Evolutionary conservation across 2,329 filamentous ascomycete genomes (phyloP).

Genomic region (Akanthomyces dipterigenus): DNA sequence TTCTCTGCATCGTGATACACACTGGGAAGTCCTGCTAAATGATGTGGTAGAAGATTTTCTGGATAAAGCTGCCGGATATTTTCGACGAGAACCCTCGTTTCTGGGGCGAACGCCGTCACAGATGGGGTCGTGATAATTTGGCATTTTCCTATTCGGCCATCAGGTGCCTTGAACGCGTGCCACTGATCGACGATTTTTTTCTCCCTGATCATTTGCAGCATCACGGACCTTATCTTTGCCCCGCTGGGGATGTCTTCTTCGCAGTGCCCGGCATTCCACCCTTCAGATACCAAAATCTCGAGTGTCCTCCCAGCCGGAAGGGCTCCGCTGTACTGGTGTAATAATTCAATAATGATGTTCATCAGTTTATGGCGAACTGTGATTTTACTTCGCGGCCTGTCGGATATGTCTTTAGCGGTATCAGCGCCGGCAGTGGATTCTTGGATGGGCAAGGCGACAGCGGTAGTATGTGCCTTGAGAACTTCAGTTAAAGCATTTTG

Average conservation of each 20-base stretch:
- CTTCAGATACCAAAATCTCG: slow-evolving; percentile 8
- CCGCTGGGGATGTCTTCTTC: slow-evolving; percentile 34
- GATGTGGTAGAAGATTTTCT: not conserved
- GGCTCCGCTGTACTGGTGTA: slow-evolving; percentile 33
- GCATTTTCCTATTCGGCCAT: slow-evolving; percentile 37
- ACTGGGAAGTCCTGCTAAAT: slow-evolving; percentile 10
- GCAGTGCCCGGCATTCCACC: slow-evolving; percentile 36
- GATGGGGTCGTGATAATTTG: slow-evolving; percentile 37
- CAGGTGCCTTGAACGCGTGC: slow-evolving; percentile 35
- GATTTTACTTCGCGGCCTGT: not conserved
- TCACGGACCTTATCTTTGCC: slow-evolving; percentile 31
- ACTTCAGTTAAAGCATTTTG: not conserved
- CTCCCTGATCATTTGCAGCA: slow-evolving; percentile 32
- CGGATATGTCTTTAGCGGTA: not conserved
- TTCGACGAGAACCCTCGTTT: slow-evolving; percentile 37
- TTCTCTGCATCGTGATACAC: not conserved
- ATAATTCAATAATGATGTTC: slow-evolving; percentile 22
- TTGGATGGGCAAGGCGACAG: not conserved
- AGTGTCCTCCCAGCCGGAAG: slow-evolving; percentile 43
- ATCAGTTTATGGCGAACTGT: slow-evolving; percentile 11
- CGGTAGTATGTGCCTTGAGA: not conserved
- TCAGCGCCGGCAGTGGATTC: not conserved
- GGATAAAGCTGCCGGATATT: slow-evolving; percentile 42
- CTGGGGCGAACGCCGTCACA: slow-evolving; percentile 35
- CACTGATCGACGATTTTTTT: slow-evolving; percentile 33